A percentile compares a stretch with the other conserved stretches of the same genome.
Conservation (phyloP, 1,284 basidiomycete genomes). For the Rhizoctonia solani region DNA sequence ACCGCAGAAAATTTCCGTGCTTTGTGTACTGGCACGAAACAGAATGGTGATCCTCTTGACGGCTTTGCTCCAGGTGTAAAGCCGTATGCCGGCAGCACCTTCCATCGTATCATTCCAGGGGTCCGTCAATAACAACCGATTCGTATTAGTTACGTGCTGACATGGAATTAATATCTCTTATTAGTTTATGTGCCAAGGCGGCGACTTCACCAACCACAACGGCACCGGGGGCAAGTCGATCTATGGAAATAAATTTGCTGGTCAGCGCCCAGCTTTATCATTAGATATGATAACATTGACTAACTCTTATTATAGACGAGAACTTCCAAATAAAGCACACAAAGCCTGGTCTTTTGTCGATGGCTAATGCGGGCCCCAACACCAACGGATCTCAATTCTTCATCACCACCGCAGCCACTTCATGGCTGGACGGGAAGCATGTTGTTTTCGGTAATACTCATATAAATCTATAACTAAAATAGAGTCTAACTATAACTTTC, state of each 20-base stretch:
- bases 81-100: slow-evolving; percentile 65
- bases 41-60: too few relatives aligned
- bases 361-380: slow-evolving; percentile 60
- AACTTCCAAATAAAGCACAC: slow-evolving; percentile 56
- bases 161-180: background rate
- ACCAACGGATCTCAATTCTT: slow-evolving; percentile 57
- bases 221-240: slow-evolving; percentile 94
- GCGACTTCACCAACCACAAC: slow-evolving; percentile 55
- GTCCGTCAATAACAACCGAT: too few relatives aligned
- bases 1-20: slow-evolving; percentile 91
- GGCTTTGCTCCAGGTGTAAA: too few relatives aligned
- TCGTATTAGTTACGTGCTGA: background rate
- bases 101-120: slow-evolving; percentile 82
- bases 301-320: slow-evolving; percentile 35
- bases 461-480: background rate
- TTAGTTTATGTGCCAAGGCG: slow-evolving; percentile 76
- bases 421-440: slow-evolving; percentile 47
- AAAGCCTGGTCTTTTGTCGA: slow-evolving; percentile 54
- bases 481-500: background rate
- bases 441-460: slow-evolving; percentile 48
- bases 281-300: background rate
- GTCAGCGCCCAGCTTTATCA: slow-evolving; percentile 47
- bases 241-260: slow-evolving; percentile 84
- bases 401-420: slow-evolving; percentile 49
- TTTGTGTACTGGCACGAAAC: slow-evolving; percentile 76